Conservation (phyloP, 192 early-diverging fungal species). For the Dissophora globulifera region DNA sequence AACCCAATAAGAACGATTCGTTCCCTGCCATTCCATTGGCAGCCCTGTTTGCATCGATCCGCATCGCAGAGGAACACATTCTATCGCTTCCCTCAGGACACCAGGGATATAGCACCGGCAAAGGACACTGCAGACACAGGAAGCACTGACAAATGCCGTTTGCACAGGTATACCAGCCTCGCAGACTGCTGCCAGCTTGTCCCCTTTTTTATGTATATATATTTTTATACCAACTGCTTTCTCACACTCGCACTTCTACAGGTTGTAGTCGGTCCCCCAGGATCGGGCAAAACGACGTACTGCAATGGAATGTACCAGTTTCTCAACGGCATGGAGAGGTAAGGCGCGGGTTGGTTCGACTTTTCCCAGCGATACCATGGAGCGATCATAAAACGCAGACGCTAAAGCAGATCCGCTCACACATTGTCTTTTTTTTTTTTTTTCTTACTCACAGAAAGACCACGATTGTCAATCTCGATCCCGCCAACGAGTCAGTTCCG, state of each 20-base stretch:
- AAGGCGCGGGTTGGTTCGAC: no score
- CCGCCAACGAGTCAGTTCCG: slow-evolving; percentile 91
- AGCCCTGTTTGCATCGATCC: neutral
- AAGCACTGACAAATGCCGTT: slow-evolving; percentile 31
- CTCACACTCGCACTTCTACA: no score
- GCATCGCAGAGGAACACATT: neutral
- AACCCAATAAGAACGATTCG: no score
- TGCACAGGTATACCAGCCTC: slow-evolving; percentile 30
- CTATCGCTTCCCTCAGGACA: neutral
- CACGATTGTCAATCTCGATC: slow-evolving; percentile 96
- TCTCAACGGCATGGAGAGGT: slow-evolving; percentile 78
- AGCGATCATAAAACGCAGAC: no score
- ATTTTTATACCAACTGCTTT: neutral
- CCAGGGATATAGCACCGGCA: neutral
- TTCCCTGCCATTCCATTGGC: neutral
- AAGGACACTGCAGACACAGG: no score
- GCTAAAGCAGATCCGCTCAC: no score
- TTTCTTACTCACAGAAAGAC: slow-evolving; percentile 64
- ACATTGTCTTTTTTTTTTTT: neutral
- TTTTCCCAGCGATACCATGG: no score
- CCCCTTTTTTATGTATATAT: neutral
- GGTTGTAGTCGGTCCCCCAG: slow-evolving; percentile 94
- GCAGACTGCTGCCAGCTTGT: neutral
- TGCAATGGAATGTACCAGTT: slow-evolving; percentile 93
- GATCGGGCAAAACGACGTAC: slow-evolving; percentile 96